Evolutionary conservation across 352 stramenopile genomes (phyloP), one percentile per base, ranked within the genome.

Genomic region (Globisporangium recalcitrans): DNA sequence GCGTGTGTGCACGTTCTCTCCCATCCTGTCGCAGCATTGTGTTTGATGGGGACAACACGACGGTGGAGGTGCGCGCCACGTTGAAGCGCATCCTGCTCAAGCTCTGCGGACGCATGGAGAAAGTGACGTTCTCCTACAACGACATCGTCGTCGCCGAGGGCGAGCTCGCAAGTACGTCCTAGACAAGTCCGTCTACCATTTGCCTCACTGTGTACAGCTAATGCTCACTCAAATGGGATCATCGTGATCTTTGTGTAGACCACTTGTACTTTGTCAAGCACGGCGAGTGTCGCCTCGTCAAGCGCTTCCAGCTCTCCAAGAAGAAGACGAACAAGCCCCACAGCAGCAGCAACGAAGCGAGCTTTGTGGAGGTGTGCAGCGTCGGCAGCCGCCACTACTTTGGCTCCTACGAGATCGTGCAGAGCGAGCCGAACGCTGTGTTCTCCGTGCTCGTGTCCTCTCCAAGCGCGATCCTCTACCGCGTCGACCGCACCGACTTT

Each of bases 381-480:
- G 53, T 91, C 5, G 72, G 40, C 53, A 87, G 72, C 38, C 79
- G 75, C 27, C 74, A 89, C 34, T 88, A 82, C 68, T 78, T 91
- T 58, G 82, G 82, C 16, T 71, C 77, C 22, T 87, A 79, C 58
- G 82, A 91, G 58, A 60, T 82, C 24, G 54, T 85, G 21, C 61
- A 62, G 0, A 73, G 80, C 8, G 57, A 70, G 24, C 27, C 29
- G 3, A 74, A 81, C 49, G 75, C 77, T 8, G 66, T 69, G 1
- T 89, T 81, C 55, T 90, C 82, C 0, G 73, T 83, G 10, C 68
- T 91, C 21, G 70, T 87, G n/a, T 75, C 76, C 14, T 91, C 82
- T 0, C 80, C 82, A 0, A 79, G 66, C 19, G 76, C 74, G 11
- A 71, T 83, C 5, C 58, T 91, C 49, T 91, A 88, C 55, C 76